Percentiles rank a stretch among this genome's conserved stretches.
Conservation (phyloP, 2,329 filamentous ascomycete genomes). For the Coniochaeta ligniaria region DNA sequence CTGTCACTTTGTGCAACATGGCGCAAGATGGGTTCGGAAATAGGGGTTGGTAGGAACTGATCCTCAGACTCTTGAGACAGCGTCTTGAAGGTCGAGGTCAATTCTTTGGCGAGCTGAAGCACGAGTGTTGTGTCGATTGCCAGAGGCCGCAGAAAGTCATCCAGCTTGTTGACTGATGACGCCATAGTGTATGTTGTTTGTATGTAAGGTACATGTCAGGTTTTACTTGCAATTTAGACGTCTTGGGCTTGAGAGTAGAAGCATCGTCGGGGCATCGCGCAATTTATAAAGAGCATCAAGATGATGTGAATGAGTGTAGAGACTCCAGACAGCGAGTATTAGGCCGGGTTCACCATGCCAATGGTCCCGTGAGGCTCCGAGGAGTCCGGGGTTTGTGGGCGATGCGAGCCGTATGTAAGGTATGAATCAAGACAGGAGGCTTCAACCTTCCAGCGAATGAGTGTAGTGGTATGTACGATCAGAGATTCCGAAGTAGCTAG, state of each 20-base stretch:
- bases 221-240: neutral
- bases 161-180: constrained; percentile 14
- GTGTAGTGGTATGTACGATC: neutral
- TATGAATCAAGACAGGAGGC: neutral
- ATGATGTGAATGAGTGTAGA: neutral
- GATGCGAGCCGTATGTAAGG: neutral
- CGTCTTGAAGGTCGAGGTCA: constrained; percentile 37
- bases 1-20: constrained; percentile 31
- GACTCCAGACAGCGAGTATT: neutral
- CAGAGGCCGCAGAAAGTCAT: constrained; percentile 44
- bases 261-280: neutral
- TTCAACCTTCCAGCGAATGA: neutral
- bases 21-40: constrained; percentile 50
- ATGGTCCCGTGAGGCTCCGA: neutral
- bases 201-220: neutral
- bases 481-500: neutral
- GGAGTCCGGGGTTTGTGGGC: neutral
- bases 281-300: neutral
- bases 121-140: constrained; percentile 37
- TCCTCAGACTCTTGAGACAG: constrained; percentile 44
- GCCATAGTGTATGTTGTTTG: neutral
- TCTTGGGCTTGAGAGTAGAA: neutral
- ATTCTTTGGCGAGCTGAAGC: constrained; percentile 36
- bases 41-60: constrained; percentile 55
- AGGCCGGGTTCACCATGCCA: neutral